These are phyloP conservation scores for Coprinopsis cinerea DNA, from an alignment of 768 basidiomycete genomes.

Conservation along the genomic window DNA sequence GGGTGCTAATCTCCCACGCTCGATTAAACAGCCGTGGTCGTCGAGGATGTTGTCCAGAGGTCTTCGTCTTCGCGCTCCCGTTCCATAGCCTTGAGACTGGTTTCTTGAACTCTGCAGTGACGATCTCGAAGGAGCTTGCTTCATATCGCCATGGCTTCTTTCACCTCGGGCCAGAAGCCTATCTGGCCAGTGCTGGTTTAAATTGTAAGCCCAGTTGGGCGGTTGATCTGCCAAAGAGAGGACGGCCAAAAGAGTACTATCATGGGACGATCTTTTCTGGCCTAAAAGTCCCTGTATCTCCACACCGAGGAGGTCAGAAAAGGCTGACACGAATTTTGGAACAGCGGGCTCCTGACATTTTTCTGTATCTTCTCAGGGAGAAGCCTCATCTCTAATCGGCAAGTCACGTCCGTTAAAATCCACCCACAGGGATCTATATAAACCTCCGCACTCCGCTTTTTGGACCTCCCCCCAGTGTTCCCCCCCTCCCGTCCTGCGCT, in stretches of 20 bases:
- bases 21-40: neutral
- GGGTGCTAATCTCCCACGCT: no score
- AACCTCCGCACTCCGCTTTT: neutral
- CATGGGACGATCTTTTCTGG: no score
- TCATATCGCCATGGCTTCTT: neutral
- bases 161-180: neutral
- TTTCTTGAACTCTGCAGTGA: neutral
- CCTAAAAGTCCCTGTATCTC: no score
- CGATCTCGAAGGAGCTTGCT: neutral
- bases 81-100: neutral
- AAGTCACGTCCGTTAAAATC: slow-evolving; percentile 10
- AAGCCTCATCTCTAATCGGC: neutral
- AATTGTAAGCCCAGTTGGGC: neutral
- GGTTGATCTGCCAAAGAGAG: neutral
- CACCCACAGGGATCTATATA: slow-evolving; percentile 3
- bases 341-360: slow-evolving; percentile 2
- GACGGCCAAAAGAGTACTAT: no score
- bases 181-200: neutral
- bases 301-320: no score
- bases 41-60: neutral
- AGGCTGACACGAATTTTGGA: slow-evolving; percentile 1
- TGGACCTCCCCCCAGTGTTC: neutral
- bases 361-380: slow-evolving; percentile 7
- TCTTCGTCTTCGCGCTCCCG: neutral
- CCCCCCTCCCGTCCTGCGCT: slow-evolving; percentile 4